Conservation (phyloP, 1,139 yeast genomes). For the Scheffersomyces parashehatae region DNA sequence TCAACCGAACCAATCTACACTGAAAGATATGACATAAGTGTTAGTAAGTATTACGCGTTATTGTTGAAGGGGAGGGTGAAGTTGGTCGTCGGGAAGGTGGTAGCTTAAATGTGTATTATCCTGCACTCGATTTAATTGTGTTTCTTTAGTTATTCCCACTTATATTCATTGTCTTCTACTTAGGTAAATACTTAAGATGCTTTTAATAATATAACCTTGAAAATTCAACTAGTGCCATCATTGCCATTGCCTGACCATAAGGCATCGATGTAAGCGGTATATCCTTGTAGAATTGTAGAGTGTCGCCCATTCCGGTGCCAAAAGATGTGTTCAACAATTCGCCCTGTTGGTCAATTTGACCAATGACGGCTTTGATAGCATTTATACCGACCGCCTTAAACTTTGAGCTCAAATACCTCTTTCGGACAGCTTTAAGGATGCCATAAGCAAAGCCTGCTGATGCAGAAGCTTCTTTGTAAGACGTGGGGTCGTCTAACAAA, state of each 20-base stretch:
- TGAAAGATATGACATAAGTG: no score
- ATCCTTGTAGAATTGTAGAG: conserved; percentile 29
- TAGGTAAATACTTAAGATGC: not conserved
- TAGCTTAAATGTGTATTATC: no score
- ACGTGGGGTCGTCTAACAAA: conserved; percentile 26
- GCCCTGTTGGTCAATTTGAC: conserved; percentile 25
- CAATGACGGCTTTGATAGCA: conserved; percentile 28
- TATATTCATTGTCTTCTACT: not conserved
- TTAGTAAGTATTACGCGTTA: no score
- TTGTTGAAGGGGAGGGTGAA: no score
- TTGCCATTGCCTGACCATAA: conserved; percentile 39
- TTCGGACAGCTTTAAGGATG: conserved; percentile 27
- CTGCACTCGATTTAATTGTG: not conserved
- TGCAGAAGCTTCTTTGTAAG: conserved; percentile 33
- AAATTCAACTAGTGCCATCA: conserved; percentile 33
- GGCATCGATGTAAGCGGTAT: conserved; percentile 36
- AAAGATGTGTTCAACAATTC: conserved; percentile 33
- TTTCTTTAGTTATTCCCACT: not conserved
- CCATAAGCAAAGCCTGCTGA: conserved; percentile 39
- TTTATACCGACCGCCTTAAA: conserved; percentile 21
- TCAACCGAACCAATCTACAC: no score
- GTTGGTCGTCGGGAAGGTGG: no score
- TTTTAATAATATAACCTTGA: conserved; percentile 13
- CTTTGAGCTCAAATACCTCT: conserved; percentile 20
- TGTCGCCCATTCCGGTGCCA: conserved; percentile 35